Conservation (phyloP, 208 protist genomes). For the Leishmania mexicana region DNA sequence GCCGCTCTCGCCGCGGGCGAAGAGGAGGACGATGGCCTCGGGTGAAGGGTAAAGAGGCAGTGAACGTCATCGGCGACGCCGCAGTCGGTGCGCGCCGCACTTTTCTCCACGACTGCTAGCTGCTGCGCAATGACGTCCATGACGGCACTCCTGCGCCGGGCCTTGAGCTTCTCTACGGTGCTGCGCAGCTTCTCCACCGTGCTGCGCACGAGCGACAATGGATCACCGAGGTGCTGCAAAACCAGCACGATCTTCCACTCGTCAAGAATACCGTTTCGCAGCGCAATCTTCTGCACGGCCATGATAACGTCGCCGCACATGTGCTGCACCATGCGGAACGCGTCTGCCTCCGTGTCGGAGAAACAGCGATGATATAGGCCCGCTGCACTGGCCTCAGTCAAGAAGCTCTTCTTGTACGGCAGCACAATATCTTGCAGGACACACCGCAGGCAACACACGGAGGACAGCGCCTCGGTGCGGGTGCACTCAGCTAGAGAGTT, state of each 20-base stretch:
- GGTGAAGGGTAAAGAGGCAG: conserved; percentile 29
- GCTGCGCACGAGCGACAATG: conserved; percentile 30
- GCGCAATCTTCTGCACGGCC: conserved; percentile 28
- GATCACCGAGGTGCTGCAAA: conserved; percentile 24
- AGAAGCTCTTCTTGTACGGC: conserved; percentile 56
- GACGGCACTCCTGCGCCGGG: not conserved
- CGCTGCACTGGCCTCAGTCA: conserved; percentile 9
- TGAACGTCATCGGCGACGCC: conserved; percentile 22
- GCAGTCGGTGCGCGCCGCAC: not conserved
- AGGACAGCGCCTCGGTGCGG: conserved; percentile 32
- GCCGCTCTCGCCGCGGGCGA: not conserved
- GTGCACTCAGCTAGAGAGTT: conserved; percentile 31
- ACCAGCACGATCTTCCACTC: conserved; percentile 48
- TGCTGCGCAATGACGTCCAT: conserved; percentile 12
- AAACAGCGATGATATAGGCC: conserved; percentile 16
- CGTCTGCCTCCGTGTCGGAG: conserved; percentile 44
- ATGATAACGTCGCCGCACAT: conserved; percentile 41
- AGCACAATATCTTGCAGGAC: conserved; percentile 47
- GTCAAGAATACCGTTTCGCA: conserved; percentile 27
- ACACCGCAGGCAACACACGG: conserved; percentile 37
- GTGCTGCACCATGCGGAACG: conserved; percentile 43
- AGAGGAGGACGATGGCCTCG: not conserved
- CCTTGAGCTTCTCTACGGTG: conserved; percentile 8
- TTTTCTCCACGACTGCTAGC: conserved; percentile 13
- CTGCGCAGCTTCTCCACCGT: conserved; percentile 31